These are phyloP conservation scores for Hyphodiscus sp. DNA, from an alignment of 2,329 filamentous ascomycete species.

Conservation along the genomic window DNA sequence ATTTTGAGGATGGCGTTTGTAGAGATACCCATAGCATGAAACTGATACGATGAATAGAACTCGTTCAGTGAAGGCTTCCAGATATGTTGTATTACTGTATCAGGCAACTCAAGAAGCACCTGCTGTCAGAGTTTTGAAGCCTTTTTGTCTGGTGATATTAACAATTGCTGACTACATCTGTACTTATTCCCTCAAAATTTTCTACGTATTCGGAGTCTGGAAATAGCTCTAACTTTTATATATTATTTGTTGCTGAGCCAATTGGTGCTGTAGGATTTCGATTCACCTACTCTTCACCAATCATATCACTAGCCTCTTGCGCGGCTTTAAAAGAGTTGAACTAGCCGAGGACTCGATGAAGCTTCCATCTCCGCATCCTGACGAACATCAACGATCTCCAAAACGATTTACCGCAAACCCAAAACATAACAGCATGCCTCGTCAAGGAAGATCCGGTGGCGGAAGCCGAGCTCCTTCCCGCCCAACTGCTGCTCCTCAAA, in stretches of 20 bases:
- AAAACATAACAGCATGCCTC: constrained; percentile 56
- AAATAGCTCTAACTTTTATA: neutral
- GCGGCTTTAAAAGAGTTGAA: constrained; percentile 8
- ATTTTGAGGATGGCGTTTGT: constrained; percentile 1
- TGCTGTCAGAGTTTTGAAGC: too few species aligned
- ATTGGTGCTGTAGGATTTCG: constrained; percentile 2
- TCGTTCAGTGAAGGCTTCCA: too few species aligned
- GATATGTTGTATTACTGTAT: too few species aligned
- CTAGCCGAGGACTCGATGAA: constrained; percentile 9
- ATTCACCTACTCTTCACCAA: constrained; percentile 15
- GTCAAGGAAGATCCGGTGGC: constrained; percentile 62
- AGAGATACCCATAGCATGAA: neutral
- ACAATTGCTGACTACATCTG: too few species aligned
- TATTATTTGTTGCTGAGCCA: neutral
- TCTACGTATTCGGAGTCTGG: too few species aligned
- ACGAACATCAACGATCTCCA: constrained; percentile 2
- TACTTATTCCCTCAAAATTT: too few species aligned
- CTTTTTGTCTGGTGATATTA: too few species aligned
- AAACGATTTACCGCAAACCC: neutral
- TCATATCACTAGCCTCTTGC: constrained; percentile 1
- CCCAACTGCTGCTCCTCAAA: constrained; percentile 55
- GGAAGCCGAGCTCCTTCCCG: constrained; percentile 50
- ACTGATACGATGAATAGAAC: too few species aligned
- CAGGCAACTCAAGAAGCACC: too few species aligned
- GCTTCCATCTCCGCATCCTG: neutral